Evolutionary conservation across 768 basidiomycete species (phyloP), one percentile per base, ranked within the genome.

Genomic region (Kondoa malvinella): DNA sequence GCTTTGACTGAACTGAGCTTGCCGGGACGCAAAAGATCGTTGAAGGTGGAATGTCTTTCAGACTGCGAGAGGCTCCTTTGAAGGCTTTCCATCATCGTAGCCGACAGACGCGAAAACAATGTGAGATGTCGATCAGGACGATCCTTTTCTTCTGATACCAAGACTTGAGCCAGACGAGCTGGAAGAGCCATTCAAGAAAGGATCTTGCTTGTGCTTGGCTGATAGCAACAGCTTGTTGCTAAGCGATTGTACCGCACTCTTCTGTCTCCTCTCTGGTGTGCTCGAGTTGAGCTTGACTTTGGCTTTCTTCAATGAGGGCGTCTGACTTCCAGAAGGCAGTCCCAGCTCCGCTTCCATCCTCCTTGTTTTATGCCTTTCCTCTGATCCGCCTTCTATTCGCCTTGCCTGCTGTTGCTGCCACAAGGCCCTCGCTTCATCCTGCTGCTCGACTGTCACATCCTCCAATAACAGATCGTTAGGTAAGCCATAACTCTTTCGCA

Each of bases 391-490:
- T 17, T 12, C 17, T 3, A 40, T 8, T 15, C 21, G 32, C 40
- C 40, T 50, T 27, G 14, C 33, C 34, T 50, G 33, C 64, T 57
- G 30, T 40, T 50, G n/a, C 50, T 26, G 21, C 34, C 64, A 50
- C 25, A 40, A n/a, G 16, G n/a, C 16, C 16, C 17, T 15, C 34
- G 34, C 64, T 50, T 58, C 40, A 16, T 65, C 64, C 56, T 56
- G 26, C 40, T 59, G 2, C 40, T 58, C 64, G 32, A 40, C 25
- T 40, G 34, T 59, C 32, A 40, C 56, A 16, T 57, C 64, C 29
- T 50, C 64, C 64, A 65, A 26, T 30, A 40, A n/a, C 3, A 65
- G 56, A 21, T 65, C 14, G 25, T 17, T 33, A 14, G 61, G 61
- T n/a, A 63, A 32, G 3, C 61, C 61, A 27, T 8, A 63, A 21